These are phyloP conservation scores for Alternaria triticimaculans DNA, from an alignment of 2,329 filamentous ascomycete species.

Conservation along the genomic window DNA sequence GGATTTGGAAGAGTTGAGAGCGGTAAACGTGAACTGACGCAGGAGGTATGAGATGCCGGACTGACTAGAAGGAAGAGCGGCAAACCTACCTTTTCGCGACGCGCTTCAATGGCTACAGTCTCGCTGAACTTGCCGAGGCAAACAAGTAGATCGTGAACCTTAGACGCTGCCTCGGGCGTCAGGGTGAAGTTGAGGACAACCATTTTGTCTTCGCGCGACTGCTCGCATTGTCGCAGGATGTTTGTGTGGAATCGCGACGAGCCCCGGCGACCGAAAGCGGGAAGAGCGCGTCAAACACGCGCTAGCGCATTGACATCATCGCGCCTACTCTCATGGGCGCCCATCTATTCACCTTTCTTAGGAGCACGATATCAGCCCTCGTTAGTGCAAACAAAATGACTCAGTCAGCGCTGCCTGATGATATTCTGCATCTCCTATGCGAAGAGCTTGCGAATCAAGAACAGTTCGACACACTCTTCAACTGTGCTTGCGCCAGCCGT, in stretches of 20 bases:
- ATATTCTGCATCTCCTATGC: constrained; percentile 67
- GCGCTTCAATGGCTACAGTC: constrained; percentile 76
- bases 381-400: constrained; percentile 26
- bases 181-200: constrained; percentile 72
- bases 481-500: constrained; percentile 63
- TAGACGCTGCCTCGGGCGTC: constrained; percentile 73
- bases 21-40: constrained; percentile 69
- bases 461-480: constrained; percentile 68
- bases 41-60: constrained; percentile 23
- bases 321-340: constrained; percentile 1
- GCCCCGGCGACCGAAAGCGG: constrained; percentile 16
- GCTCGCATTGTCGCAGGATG: constrained; percentile 16
- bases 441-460: constrained; percentile 62
- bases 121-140: constrained; percentile 83
- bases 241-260: background rate
- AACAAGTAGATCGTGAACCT: constrained; percentile 74
- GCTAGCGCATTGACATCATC: constrained; percentile 26
- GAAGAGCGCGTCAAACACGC: constrained; percentile 28
- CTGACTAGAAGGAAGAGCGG: constrained; percentile 16
- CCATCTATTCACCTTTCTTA: constrained; percentile 3
- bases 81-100: constrained; percentile 66
- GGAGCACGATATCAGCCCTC: background rate
- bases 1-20: constrained; percentile 80
- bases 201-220: constrained; percentile 41
- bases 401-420: constrained; percentile 56